Base-by-base conservation (phyloP, 192 early-diverging fungal genomes). In the Spinellus fusiger region DNA sequence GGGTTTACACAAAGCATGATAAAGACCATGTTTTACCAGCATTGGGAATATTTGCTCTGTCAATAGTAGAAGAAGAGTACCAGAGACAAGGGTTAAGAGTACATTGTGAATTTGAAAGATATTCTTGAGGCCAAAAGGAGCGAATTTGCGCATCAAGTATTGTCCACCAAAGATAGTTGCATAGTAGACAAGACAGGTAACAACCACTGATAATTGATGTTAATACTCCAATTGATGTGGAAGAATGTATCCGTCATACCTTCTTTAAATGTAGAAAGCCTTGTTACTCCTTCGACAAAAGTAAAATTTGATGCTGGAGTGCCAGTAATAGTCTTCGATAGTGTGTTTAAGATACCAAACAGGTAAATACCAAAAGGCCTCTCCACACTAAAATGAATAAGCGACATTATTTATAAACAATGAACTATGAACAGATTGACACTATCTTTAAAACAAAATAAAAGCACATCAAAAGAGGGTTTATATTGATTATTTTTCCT, bases 31-130 rank as follows among this genome's bases (percentile, higher is more conserved):
- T 28, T 76, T 60, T 31, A 61, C 69, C 32, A 88, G 53, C 32
- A 86, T 90, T 26, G 90, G 89, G 16, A 76, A 59, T 10, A 94
- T 56, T 68, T 89, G 84, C 66, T 92, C 89, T 37, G 86, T 69
- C 51, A 92, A 82, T 35, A 89, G 62, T 1, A 84, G 46, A 29
- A 94, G 76, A 32, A 94, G 78, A 0, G 76, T 71, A 15, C 77
- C 71, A 18, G 90, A 94, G 7, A 80, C 66, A 5, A 84, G 53
- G 2, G 89, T 87, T 56, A 94, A 74, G 26, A 86, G 59, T 47
- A 88, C 75, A 76, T 94, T 94, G 74, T 94, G 92, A 53, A 91
- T 16, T 69, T 90, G 86, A 51, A 92, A 89, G 32, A 84, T 62
- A 56, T 69, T 52, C 56, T 86, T 83, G 55, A 86, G 75, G 74